Evolutionary conservation across 2,329 filamentous ascomycete genomes (phyloP).

Genomic region (Monilinia fructigena): DNA sequence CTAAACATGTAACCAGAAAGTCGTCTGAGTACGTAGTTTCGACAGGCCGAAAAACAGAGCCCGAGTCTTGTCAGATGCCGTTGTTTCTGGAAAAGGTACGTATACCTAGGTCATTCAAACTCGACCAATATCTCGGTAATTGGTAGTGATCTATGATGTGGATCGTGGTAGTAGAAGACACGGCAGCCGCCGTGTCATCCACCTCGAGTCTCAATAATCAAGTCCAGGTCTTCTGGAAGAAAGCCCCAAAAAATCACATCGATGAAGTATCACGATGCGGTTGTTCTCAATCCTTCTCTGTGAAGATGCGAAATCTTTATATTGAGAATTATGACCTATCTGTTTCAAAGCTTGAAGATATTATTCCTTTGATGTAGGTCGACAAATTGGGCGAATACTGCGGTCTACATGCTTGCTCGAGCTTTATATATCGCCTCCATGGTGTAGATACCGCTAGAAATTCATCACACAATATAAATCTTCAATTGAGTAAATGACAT

Average conservation of each 20-base stretch:
- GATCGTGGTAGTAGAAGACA: constrained; percentile 2
- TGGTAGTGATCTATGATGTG: background rate
- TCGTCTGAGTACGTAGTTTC: background rate
- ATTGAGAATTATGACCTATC: background rate
- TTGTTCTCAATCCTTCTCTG: background rate
- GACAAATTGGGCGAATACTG: background rate
- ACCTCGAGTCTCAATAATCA: background rate
- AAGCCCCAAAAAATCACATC: no score
- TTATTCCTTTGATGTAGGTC: background rate
- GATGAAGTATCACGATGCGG: background rate
- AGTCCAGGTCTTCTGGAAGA: background rate
- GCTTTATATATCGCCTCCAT: background rate
- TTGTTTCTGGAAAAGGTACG: background rate
- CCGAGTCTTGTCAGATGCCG: background rate
- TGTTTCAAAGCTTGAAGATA: background rate
- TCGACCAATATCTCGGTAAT: constrained; percentile 12
- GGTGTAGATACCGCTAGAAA: background rate
- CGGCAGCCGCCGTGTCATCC: constrained; percentile 12
- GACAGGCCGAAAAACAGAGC: background rate
- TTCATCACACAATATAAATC: background rate
- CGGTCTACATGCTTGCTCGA: background rate
- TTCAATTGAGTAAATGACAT: background rate
- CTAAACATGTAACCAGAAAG: background rate
- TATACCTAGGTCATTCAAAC: background rate
- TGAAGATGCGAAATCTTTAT: background rate